These are phyloP conservation scores for Eucalyptus tenuipes DNA, from an alignment of 345 rosid species.

Conservation along the genomic window DNA sequence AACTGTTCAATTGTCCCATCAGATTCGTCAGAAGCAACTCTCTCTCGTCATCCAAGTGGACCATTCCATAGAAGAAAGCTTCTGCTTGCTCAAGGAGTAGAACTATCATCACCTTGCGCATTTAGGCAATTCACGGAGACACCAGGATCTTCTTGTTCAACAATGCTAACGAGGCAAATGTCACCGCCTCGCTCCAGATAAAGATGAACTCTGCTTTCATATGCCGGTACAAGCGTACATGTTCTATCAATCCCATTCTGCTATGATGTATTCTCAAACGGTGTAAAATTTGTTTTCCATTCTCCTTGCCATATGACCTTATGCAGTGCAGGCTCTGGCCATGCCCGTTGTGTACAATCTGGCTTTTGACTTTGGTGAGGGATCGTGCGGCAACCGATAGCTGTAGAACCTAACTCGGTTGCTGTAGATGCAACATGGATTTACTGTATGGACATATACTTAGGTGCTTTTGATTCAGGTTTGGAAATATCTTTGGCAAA, in stretches of 20 bases:
- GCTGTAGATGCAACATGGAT: neutral
- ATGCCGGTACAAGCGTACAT: neutral
- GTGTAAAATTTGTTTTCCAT: neutral
- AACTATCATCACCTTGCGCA: conserved; percentile 46
- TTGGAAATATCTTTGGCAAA: neutral
- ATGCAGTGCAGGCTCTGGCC: too few relatives aligned
- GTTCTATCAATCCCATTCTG: neutral
- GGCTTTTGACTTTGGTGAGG: neutral
- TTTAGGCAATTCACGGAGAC: conserved; percentile 57
- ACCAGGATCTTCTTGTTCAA: conserved; percentile 67
- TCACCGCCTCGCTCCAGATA: conserved; percentile 38
- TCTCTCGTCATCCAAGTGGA: conserved; percentile 26
- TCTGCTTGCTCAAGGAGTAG: conserved; percentile 81
- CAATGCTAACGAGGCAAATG: conserved; percentile 38
- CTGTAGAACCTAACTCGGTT: neutral
- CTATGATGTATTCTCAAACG: neutral
- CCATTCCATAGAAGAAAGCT: conserved; percentile 72
- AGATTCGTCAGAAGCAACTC: neutral
- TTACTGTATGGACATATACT: neutral
- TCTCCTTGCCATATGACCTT: neutral
- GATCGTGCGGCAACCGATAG: neutral
- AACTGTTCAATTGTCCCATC: neutral
- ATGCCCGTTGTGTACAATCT: neutral
- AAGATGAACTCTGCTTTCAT: conserved; percentile 68
- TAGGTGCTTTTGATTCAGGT: neutral